Conservation (phyloP, 2,329 filamentous ascomycete genomes). For the Neoascochyta sp. region DNA sequence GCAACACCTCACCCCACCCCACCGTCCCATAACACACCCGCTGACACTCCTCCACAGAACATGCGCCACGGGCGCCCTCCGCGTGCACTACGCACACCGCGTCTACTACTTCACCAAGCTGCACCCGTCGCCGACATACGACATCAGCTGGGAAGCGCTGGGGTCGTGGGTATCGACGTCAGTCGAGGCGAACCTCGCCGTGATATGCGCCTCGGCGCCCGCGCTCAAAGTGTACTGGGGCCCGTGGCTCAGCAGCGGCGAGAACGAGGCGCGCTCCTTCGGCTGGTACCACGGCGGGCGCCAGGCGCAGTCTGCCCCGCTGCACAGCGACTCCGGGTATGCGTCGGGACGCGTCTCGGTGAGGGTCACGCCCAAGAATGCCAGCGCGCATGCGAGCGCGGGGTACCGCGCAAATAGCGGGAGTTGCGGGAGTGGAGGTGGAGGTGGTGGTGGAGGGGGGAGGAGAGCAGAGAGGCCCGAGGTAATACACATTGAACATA, state of each 20-base stretch:
- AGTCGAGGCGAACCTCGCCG: slow-evolving; percentile 8
- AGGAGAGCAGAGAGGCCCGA: no score
- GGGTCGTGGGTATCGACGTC: slow-evolving; percentile 7
- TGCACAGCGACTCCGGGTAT: no score
- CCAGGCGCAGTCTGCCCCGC: no score
- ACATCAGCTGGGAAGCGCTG: slow-evolving; percentile 10
- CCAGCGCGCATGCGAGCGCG: no score
- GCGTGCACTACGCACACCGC: slow-evolving; percentile 6
- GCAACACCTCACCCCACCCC: no score
- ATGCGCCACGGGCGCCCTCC: slow-evolving; percentile 8
- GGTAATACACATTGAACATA: no score
- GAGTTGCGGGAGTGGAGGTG: no score
- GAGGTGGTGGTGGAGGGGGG: no score
- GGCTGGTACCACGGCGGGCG: slow-evolving; percentile 6
- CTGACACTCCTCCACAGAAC: no score
- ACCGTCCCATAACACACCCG: background rate
- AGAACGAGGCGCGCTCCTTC: slow-evolving; percentile 2
- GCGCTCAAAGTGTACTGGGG: slow-evolving; percentile 8
- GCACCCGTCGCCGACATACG: slow-evolving; percentile 8
- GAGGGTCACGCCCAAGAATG: no score
- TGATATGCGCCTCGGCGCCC: slow-evolving; percentile 9
- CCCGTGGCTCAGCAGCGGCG: slow-evolving; percentile 4
- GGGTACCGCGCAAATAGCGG: no score
- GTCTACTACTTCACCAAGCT: slow-evolving; percentile 8
- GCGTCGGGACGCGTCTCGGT: no score